A percentile compares a stretch with the other conserved stretches of the same genome.
Conservation (phyloP, 768 basidiomycete species). For the Boletellus ananas region DNA sequence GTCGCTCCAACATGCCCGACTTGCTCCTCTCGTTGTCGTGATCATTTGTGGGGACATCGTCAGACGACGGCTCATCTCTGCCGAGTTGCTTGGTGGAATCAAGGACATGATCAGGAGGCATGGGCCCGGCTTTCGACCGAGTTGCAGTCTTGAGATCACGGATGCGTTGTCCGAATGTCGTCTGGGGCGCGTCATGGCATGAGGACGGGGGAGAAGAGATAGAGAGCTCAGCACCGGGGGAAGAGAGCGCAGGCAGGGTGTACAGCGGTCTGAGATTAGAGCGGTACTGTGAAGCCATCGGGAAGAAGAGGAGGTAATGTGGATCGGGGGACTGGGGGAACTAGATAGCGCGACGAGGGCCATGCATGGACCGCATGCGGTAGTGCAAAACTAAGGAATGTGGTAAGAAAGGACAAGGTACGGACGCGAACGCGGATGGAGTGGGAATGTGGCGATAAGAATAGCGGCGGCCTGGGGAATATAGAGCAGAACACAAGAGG, state of each 20-base stretch:
- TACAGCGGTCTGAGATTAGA: conserved; percentile 32
- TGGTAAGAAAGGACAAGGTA: conserved; percentile 12
- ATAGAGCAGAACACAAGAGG: conserved; percentile 11
- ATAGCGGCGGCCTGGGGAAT: conserved; percentile 10
- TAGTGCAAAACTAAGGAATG: conserved; percentile 18
- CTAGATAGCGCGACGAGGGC: conserved; percentile 40
- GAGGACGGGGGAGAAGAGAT: conserved; percentile 26
- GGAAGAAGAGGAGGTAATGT: conserved; percentile 42
- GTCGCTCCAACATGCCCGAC: conserved; percentile 43
- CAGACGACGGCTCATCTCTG: conserved; percentile 33
- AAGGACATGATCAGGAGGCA: conserved; percentile 38
- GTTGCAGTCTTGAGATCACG: conserved; percentile 63
- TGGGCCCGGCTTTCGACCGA: conserved; percentile 46
- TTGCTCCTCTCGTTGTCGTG: conserved; percentile 40
- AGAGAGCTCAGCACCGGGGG: conserved; percentile 38
- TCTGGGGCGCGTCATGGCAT: conserved; percentile 37
- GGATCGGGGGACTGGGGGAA: conserved; percentile 37
- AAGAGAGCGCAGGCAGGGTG: conserved; percentile 38
- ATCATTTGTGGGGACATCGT: conserved; percentile 24
- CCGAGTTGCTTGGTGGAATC: conserved; percentile 46
- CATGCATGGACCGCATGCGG: conserved; percentile 40
- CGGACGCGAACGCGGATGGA: conserved; percentile 5
- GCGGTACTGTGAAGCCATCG: conserved; percentile 43
- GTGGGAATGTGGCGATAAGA: conserved; percentile 22
- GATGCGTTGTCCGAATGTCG: conserved; percentile 55